Evolutionary conservation across 345 rosid genomes (phyloP).

Genomic region (Lumnitzera littorea): DNA sequence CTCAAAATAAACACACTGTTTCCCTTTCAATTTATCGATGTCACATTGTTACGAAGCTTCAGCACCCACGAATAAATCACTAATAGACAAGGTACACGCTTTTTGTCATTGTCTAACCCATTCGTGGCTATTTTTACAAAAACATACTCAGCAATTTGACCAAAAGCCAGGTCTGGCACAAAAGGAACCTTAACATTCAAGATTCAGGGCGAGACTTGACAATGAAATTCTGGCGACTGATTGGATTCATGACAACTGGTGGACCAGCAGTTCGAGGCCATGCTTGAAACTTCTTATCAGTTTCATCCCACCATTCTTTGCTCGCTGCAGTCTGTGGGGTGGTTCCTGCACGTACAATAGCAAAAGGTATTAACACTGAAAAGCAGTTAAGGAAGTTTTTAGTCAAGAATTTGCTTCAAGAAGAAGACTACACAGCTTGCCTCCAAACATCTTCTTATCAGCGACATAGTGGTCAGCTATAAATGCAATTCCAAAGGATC

Average conservation of each 20-base stretch:
- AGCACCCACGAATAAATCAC: too few relatives aligned
- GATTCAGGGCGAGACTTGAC: constrained; percentile 39
- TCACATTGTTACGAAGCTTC: too few relatives aligned
- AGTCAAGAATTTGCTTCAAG: not conserved
- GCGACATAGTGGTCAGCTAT: constrained; percentile 39
- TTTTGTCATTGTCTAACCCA: too few relatives aligned
- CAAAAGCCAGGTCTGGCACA: too few relatives aligned
- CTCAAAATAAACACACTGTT: too few relatives aligned
- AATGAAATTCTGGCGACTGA: constrained; percentile 85
- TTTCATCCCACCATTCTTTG: constrained; percentile 81
- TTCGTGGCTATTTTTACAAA: too few relatives aligned
- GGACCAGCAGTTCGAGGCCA: constrained; percentile 97
- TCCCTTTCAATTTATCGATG: too few relatives aligned
- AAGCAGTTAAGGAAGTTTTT: not conserved
- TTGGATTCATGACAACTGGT: constrained; percentile 92
- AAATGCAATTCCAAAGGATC: constrained; percentile 58
- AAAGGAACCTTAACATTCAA: not conserved
- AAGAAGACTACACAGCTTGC: constrained; percentile 20
- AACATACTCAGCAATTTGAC: too few relatives aligned
- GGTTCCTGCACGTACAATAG: constrained; percentile 38
- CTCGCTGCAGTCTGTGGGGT: constrained; percentile 61
- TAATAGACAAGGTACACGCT: too few relatives aligned
- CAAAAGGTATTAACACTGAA: not conserved
- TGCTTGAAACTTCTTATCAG: constrained; percentile 83
- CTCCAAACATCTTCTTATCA: constrained; percentile 81